A percentile compares a stretch with the other conserved stretches of the same genome.
phyloP scores from a whole-genome alignment of 2,329 filamentous ascomycete species.

The Exophiala alcalophila region DNA sequence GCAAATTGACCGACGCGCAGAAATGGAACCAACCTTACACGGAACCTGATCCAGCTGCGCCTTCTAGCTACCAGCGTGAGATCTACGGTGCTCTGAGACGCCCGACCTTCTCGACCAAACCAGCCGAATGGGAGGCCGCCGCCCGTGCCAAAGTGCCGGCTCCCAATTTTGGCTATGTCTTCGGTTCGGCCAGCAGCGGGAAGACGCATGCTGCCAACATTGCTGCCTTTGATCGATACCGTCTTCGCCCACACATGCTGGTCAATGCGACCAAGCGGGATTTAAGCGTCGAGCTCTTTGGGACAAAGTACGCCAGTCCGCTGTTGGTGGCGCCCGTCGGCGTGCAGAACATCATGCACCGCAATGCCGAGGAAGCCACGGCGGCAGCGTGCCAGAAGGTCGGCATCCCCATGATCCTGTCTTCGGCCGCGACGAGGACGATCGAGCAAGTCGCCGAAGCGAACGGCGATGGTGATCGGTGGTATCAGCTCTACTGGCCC shows the following conservation, averaged over 20 bases:
- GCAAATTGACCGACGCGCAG: conserved; percentile 8
- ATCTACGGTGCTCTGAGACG: conserved; percentile 31
- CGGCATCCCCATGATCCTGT: conserved; percentile 63
- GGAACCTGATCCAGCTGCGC: conserved; percentile 25
- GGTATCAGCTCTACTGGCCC: conserved; percentile 76
- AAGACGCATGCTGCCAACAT: conserved; percentile 35
- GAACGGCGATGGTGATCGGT: conserved; percentile 54
- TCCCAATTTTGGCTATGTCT: conserved; percentile 58
- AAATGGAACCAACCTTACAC: conserved; percentile 24
- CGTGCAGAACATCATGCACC: conserved; percentile 65
- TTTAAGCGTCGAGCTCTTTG: conserved; percentile 52
- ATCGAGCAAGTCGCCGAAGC: conserved; percentile 65
- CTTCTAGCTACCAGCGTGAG: conserved; percentile 27
- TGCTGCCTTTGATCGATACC: conserved; percentile 35
- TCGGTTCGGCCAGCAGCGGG: conserved; percentile 51
- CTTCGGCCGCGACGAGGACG: conserved; percentile 59
- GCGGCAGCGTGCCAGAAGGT: conserved; percentile 58
- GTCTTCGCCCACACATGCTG: conserved; percentile 32
- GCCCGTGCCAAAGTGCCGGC: conserved; percentile 49
- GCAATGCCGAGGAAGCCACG: conserved; percentile 60
- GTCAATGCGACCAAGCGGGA: conserved; percentile 43
- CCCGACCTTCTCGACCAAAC: conserved; percentile 56
- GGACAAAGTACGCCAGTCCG: conserved; percentile 47
- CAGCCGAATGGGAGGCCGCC: conserved; percentile 53
- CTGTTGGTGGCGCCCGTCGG: conserved; percentile 66